A percentile compares a stretch with the other conserved stretches of the same genome.
Evolutionary conservation across 2,329 filamentous ascomycete genomes (phyloP).

Genomic region (Neophaeococcomyces mojaviensis): DNA sequence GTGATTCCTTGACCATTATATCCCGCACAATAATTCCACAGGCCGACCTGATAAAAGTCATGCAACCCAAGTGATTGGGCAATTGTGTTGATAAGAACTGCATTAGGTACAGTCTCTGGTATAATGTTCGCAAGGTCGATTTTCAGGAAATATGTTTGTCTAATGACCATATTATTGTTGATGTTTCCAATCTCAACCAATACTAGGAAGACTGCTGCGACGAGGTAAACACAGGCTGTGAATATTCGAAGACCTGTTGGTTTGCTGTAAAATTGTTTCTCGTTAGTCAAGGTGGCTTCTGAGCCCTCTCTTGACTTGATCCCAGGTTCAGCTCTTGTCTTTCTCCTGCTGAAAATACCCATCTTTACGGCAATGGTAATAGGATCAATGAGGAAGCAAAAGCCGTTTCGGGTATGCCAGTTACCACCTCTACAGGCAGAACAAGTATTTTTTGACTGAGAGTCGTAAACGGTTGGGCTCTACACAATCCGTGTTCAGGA

Average conservation of each 20-base stretch:
- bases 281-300: constrained; percentile 10
- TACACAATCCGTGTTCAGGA: too few species aligned
- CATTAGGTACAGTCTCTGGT: constrained; percentile 62
- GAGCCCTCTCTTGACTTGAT: constrained; percentile 26
- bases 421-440: too few species aligned
- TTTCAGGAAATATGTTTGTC: constrained; percentile 73
- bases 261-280: constrained; percentile 21
- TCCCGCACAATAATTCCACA: constrained; percentile 90
- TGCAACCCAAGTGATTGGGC: constrained; percentile 79
- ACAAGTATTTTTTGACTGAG: too few species aligned
- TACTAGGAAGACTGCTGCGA: constrained; percentile 70
- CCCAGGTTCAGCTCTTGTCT: constrained; percentile 19
- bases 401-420: too few species aligned
- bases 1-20: constrained; percentile 69
- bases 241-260: constrained; percentile 49
- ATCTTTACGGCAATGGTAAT: constrained; percentile 1
- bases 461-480: too few species aligned
- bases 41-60: constrained; percentile 86
- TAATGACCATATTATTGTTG: constrained; percentile 52
- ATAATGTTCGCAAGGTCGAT: constrained; percentile 78
- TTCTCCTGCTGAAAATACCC: constrained; percentile 8
- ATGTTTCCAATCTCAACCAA: constrained; percentile 75
- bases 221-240: constrained; percentile 62
- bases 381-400: background rate
- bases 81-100: constrained; percentile 74